Evolutionary conservation across 768 basidiomycete genomes (phyloP).

Genomic region (Rhodotorula babjevae): DNA sequence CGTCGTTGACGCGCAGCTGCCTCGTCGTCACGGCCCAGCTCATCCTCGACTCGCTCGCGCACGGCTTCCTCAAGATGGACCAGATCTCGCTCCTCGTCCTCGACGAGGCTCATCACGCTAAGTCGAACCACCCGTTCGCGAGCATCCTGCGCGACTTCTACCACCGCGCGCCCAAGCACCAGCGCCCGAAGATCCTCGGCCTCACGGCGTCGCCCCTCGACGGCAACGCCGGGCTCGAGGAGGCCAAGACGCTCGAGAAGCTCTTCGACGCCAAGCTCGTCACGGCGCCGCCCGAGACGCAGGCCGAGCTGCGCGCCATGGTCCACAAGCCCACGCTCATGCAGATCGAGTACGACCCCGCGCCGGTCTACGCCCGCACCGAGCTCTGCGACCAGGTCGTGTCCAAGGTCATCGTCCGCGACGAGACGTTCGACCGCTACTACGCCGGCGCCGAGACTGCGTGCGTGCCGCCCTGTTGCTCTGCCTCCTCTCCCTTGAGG

Average conservation of each 20-base stretch:
- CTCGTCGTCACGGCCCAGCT: conserved; percentile 23
- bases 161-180: background rate
- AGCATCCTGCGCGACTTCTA: conserved; percentile 27
- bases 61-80: conserved; percentile 20
- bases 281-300: conserved; percentile 13
- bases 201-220: conserved; percentile 19
- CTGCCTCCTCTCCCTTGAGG: background rate
- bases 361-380: conserved; percentile 2
- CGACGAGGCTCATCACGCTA: conserved; percentile 19
- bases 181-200: conserved; percentile 16
- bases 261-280: conserved; percentile 26
- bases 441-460: background rate
- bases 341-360: background rate
- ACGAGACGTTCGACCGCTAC: conserved; percentile 5
- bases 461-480: background rate
- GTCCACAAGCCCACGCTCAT: conserved; percentile 1
- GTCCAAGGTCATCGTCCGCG: background rate
- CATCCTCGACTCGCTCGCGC: conserved; percentile 27
- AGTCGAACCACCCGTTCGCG: conserved; percentile 24
- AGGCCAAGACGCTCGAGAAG: conserved; percentile 9
- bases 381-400: background rate
- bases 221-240: conserved; percentile 1
- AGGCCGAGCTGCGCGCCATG: conserved; percentile 1
- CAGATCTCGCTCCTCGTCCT: conserved; percentile 17
- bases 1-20: background rate